Evolutionary conservation across 257 asterid species (phyloP).

Genomic region (Striga asiatica): DNA sequence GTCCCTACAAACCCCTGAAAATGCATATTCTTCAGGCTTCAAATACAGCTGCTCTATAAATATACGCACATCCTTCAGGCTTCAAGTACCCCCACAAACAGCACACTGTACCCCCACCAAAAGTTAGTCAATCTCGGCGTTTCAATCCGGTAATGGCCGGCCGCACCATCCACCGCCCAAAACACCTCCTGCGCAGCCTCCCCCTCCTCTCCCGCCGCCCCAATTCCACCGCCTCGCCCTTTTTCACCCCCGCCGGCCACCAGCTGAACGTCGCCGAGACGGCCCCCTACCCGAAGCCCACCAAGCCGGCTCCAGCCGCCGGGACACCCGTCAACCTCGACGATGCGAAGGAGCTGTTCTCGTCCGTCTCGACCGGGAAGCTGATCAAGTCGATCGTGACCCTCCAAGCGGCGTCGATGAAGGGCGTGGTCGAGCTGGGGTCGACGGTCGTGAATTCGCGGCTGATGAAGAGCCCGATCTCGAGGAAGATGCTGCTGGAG

Average conservation of each 20-base stretch:
- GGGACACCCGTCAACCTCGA: slow-evolving; percentile 6
- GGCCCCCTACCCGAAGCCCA: not conserved
- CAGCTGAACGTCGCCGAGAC: slow-evolving; percentile 13
- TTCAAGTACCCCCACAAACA: no score
- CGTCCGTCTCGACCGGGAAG: slow-evolving; percentile 31
- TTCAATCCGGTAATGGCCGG: slow-evolving; percentile 25
- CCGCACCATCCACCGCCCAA: slow-evolving; percentile 16
- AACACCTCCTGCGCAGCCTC: slow-evolving; percentile 21
- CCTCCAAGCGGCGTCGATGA: slow-evolving; percentile 31
- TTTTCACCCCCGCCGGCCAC: slow-evolving; percentile 17
- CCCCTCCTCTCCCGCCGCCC: slow-evolving; percentile 17
- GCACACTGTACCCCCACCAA: no score
- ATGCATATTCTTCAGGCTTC: no score
- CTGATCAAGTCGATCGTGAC: slow-evolving; percentile 36
- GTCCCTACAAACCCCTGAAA: no score
- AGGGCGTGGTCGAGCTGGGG: slow-evolving; percentile 39
- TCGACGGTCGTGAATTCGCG: slow-evolving; percentile 44
- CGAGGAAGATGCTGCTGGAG: slow-evolving; percentile 23
- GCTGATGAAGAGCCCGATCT: slow-evolving; percentile 28
- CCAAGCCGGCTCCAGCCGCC: not conserved
- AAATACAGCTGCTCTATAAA: no score
- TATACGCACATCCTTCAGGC: no score
- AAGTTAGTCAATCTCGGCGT: no score
- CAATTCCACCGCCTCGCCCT: slow-evolving; percentile 19
- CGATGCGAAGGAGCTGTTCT: slow-evolving; percentile 32